Conservation (phyloP, 345 rosid species). For the Rhodamnia rubescens region DNA sequence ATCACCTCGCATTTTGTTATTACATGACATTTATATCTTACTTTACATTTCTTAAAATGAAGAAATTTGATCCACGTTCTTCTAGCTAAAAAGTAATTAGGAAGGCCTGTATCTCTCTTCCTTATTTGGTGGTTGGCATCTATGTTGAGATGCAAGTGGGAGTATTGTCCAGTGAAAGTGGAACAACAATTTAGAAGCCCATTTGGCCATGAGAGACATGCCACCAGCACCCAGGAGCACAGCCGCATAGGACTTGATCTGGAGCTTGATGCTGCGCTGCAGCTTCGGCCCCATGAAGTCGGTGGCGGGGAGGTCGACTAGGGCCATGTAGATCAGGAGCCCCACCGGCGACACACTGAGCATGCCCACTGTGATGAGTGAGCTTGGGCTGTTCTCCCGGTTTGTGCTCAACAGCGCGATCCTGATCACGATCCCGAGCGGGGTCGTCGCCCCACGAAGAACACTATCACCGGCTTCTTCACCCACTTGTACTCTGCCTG, state of each 20-base stretch:
- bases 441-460: constrained; percentile 45
- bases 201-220: constrained; percentile 53
- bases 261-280: constrained; percentile 33
- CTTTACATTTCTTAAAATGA: too few relatives aligned
- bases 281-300: constrained; percentile 45
- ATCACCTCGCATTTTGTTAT: neutral
- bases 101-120: too few relatives aligned
- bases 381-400: constrained; percentile 34
- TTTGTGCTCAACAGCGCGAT: constrained; percentile 31
- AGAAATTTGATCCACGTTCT: neutral
- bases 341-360: constrained; percentile 56
- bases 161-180: neutral
- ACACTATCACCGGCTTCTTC: constrained; percentile 23
- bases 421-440: constrained; percentile 52
- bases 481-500: constrained; percentile 22
- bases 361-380: constrained; percentile 42
- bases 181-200: constrained; percentile 34
- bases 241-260: constrained; percentile 27
- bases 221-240: constrained; percentile 44
- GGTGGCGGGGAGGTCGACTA: constrained; percentile 57
- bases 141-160: neutral
- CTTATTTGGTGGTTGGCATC: too few relatives aligned
- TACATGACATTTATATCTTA: neutral
- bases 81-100: neutral
- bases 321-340: constrained; percentile 56